phyloP scores from a whole-genome alignment of 495 filamentous ascomycete genomes.

The Xylaria cubensis region DNA sequence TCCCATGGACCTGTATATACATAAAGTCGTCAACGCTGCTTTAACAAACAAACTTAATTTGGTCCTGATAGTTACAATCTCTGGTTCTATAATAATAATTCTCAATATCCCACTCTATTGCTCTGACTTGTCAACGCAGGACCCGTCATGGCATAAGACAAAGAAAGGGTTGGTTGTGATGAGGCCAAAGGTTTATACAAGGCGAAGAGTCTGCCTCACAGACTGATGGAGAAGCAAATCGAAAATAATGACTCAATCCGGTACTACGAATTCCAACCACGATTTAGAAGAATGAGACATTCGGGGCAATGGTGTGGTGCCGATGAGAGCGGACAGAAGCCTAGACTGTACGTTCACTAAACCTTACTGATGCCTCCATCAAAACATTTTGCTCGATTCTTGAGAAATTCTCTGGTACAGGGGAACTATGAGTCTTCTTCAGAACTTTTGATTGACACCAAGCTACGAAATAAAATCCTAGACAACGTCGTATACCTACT shows the following conservation, averaged over 20 bases:
- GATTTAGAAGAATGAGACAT: neutral
- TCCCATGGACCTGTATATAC: neutral
- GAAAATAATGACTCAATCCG: neutral
- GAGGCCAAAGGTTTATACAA: neutral
- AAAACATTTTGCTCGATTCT: too few relatives aligned
- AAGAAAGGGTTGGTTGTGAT: neutral
- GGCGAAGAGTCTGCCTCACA: constrained; percentile 1
- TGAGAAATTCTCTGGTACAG: too few relatives aligned
- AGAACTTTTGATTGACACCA: neutral
- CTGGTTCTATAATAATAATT: neutral
- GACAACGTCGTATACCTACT: neutral
- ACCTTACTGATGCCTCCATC: neutral
- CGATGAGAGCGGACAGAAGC: neutral
- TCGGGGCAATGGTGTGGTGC: too few relatives aligned
- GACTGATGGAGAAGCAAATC: neutral
- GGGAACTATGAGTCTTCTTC: too few relatives aligned
- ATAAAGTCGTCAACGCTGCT: neutral
- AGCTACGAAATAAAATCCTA: neutral
- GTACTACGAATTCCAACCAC: neutral
- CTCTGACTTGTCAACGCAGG: neutral
- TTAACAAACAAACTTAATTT: neutral
- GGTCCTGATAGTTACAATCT: too few relatives aligned
- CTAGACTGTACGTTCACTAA: neutral
- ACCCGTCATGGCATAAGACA: neutral
- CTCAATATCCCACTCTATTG: neutral